Evolutionary conservation across 225 moss, liverwort and hornwort species (phyloP).

Genomic region (Climacium dendroides): DNA sequence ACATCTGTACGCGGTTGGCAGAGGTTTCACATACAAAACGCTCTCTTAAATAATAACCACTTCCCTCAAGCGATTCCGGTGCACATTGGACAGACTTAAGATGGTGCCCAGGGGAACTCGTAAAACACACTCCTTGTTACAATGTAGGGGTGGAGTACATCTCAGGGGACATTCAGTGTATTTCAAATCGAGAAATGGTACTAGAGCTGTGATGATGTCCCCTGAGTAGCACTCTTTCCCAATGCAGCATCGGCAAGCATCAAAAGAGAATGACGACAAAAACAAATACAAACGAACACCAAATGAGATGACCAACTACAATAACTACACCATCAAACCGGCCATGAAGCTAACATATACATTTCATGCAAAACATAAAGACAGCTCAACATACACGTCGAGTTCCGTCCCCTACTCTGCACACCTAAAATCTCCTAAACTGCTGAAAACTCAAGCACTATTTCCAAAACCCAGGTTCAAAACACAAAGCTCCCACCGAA

Average conservation of each 20-base stretch:
- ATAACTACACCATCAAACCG: neutral
- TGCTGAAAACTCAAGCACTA: neutral
- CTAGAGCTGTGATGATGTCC: neutral
- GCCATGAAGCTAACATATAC: neutral
- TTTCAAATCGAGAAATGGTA: neutral
- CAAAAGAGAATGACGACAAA: neutral
- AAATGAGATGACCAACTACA: neutral
- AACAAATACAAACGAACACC: neutral
- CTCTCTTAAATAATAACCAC: neutral
- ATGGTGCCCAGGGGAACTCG: neutral
- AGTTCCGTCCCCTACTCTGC: neutral
- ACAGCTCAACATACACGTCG: neutral
- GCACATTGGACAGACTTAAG: neutral
- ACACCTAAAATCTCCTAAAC: neutral
- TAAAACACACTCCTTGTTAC: neutral
- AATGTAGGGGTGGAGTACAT: neutral
- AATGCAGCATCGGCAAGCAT: neutral
- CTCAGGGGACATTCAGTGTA: neutral
- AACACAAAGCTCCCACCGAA: neutral
- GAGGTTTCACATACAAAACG: neutral
- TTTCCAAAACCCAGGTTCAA: neutral
- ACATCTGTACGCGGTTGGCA: neutral
- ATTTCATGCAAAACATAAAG: neutral
- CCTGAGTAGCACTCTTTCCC: neutral
- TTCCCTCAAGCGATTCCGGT: neutral